Evolutionary conservation across 345 rosid genomes (phyloP), one percentile per base, ranked within the genome.

Genomic region (Garcia nutans): DNA sequence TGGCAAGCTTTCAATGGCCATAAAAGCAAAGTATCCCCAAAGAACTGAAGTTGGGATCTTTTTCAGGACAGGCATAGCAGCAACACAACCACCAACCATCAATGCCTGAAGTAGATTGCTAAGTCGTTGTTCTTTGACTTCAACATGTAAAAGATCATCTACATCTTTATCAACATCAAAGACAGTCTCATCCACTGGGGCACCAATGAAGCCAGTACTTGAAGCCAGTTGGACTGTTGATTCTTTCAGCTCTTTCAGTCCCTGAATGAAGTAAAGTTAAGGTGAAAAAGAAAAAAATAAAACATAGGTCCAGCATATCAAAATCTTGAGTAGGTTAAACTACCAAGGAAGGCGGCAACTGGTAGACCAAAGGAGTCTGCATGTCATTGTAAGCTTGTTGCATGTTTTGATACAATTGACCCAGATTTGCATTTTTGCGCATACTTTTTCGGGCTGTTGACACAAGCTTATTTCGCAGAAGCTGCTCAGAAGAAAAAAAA

Each of bases 11-110:
- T 95, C 99, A 23, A 91, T 91, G 47, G 99, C 99, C 99, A 95
- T 95, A 83, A 88, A 95, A 44, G 99, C 99, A 68, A 95, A 95
- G 83, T 95, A 95, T 19, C 99, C 98, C 98, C 98, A 94, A 41
- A 94, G 94, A 64, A 94, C 98, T 65, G 97, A 92, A 65, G 97
- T 87, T 24, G 99, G 99, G 80, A 95, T 95, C 89, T 82, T 93
- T 86, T 95, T 93, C 64, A 93, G 85, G 17, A 95, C 10, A 68
- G 99, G 98, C 98, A 93, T 95, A 41, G 98, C 98, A 77, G 93
- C 97, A 80, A 95, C 90, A 82, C 98, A 93, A 47, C 85, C 86
- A 69, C 86, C 93, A 62, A 93, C 98, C 98, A 95, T 91, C 73
- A 92, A 10, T 74, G 99, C 85, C 84, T 95, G 99, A 72, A 93